These are phyloP conservation scores for Pulicaria dysenterica DNA, from an alignment of 129 eudicot species.

Conservation along the genomic window DNA sequence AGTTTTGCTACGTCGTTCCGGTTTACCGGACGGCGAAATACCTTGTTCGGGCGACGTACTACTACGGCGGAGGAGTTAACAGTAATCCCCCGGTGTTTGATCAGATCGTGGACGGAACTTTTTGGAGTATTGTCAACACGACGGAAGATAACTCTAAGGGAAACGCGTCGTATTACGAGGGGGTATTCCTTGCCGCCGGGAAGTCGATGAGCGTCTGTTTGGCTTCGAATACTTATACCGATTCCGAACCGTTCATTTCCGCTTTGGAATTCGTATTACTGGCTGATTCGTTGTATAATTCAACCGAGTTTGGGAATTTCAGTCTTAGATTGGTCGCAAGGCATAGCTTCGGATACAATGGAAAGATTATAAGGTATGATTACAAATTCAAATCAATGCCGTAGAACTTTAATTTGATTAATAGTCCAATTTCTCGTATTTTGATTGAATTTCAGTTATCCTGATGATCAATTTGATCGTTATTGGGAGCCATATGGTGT, in stretches of 20 bases:
- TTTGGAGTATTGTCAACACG: slow-evolving; percentile 85
- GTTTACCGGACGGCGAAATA: slow-evolving; percentile 53
- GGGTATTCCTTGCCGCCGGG: slow-evolving; percentile 64
- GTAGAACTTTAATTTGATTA: too few relatives aligned
- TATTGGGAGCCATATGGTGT: slow-evolving; percentile 79
- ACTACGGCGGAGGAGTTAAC: slow-evolving; percentile 79
- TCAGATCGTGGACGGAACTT: slow-evolving; percentile 82
- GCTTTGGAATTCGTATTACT: slow-evolving; percentile 62
- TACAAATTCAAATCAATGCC: background rate
- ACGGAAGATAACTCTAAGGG: slow-evolving; percentile 64
- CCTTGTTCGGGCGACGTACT: slow-evolving; percentile 74
- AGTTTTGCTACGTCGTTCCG: slow-evolving; percentile 79
- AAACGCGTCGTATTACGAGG: slow-evolving; percentile 68
- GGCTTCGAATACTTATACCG: slow-evolving; percentile 71
- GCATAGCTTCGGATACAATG: slow-evolving; percentile 75
- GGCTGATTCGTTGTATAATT: slow-evolving; percentile 74
- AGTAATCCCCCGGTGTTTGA: slow-evolving; percentile 87
- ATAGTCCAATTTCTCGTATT: background rate
- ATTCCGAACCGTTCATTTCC: slow-evolving; percentile 79
- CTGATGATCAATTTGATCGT: slow-evolving; percentile 84
- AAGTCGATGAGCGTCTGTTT: slow-evolving; percentile 78
- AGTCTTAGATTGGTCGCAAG: slow-evolving; percentile 78
- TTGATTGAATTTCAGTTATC: slow-evolving; percentile 53
- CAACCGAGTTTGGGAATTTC: slow-evolving; percentile 59
- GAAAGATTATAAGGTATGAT: slow-evolving; percentile 56